phyloP scores from a whole-genome alignment of 805 yeast species.

The Cyberlindnera veronae region DNA sequence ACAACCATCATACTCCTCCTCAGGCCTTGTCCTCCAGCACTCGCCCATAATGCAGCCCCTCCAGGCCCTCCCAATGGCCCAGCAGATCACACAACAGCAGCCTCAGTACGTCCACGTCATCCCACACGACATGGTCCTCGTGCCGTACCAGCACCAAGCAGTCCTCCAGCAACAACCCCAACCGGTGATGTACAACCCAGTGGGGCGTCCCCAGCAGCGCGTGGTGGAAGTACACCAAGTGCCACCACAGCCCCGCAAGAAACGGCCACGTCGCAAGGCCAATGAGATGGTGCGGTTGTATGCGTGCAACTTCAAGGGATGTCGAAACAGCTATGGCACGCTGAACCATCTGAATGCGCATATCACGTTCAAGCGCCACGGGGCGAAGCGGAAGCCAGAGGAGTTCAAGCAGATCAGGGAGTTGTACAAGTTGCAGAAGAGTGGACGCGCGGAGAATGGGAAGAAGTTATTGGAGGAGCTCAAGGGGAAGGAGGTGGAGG shows the following conservation, averaged over 20 bases:
- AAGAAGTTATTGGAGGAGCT: slow-evolving; percentile 18
- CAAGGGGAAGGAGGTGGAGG: slow-evolving; percentile 8
- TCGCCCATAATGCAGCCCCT: slow-evolving; percentile 1
- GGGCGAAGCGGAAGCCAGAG: slow-evolving; percentile 49
- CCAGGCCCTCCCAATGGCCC: no score
- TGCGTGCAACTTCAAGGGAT: slow-evolving; percentile 43
- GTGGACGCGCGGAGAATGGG: slow-evolving; percentile 24
- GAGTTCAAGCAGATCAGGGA: slow-evolving; percentile 51
- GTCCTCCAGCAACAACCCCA: neutral
- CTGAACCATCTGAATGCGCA: slow-evolving; percentile 58
- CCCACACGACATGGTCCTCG: slow-evolving; percentile 2
- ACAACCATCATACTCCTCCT: slow-evolving; percentile 4
- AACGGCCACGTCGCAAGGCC: slow-evolving; percentile 51
- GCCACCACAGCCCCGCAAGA: slow-evolving; percentile 25
- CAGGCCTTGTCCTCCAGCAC: neutral
- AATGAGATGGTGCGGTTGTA: slow-evolving; percentile 55
- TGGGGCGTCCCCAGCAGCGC: slow-evolving; percentile 4
- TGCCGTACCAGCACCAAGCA: neutral
- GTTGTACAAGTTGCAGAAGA: slow-evolving; percentile 39
- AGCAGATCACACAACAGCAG: no score
- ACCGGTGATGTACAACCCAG: neutral
- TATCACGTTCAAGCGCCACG: slow-evolving; percentile 50
- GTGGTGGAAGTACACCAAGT: neutral
- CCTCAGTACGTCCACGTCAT: slow-evolving; percentile 1
- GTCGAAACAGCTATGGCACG: slow-evolving; percentile 57